A percentile compares a stretch with the other conserved stretches of the same genome.
Evolutionary conservation across 306 rosid species (phyloP).

Genomic region (Cajanus cajan): DNA sequence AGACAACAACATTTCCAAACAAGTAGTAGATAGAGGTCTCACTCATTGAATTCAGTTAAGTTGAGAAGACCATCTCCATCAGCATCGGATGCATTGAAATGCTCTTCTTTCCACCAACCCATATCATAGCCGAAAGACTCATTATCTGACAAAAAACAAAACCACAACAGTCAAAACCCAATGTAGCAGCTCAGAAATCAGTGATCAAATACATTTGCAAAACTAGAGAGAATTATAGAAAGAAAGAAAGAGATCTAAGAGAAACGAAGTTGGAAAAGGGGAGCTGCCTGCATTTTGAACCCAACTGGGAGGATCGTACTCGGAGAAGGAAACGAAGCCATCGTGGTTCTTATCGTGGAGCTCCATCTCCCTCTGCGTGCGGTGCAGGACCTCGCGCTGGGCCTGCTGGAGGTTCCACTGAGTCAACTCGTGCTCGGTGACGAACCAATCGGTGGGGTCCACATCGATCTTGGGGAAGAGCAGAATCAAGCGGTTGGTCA

Average conservation of each 20-base stretch:
- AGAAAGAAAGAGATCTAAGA: background rate
- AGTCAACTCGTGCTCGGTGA: slow-evolving; percentile 67
- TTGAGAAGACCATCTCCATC: slow-evolving; percentile 82
- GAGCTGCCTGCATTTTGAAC: slow-evolving; percentile 71
- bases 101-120: slow-evolving; percentile 99
- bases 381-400: slow-evolving; percentile 64
- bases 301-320: slow-evolving; percentile 94
- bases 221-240: background rate
- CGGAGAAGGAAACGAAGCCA: slow-evolving; percentile 71
- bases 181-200: background rate
- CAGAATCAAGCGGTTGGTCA: slow-evolving; percentile 55
- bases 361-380: slow-evolving; percentile 83
- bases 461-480: slow-evolving; percentile 83
- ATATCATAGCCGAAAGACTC: slow-evolving; percentile 79
- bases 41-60: slow-evolving; percentile 89
- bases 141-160: slow-evolving; percentile 46
- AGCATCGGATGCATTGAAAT: slow-evolving; percentile 88
- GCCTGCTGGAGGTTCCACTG: slow-evolving; percentile 80
- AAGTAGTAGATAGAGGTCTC: slow-evolving; percentile 42
- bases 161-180: background rate
- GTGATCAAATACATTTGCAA: background rate
- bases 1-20: slow-evolving; percentile 6
- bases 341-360: slow-evolving; percentile 83
- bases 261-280: background rate
- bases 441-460: slow-evolving; percentile 61